These are phyloP conservation scores for Lipomyces yamadae DNA, from an alignment of 805 yeast genomes.

Conservation along the genomic window DNA sequence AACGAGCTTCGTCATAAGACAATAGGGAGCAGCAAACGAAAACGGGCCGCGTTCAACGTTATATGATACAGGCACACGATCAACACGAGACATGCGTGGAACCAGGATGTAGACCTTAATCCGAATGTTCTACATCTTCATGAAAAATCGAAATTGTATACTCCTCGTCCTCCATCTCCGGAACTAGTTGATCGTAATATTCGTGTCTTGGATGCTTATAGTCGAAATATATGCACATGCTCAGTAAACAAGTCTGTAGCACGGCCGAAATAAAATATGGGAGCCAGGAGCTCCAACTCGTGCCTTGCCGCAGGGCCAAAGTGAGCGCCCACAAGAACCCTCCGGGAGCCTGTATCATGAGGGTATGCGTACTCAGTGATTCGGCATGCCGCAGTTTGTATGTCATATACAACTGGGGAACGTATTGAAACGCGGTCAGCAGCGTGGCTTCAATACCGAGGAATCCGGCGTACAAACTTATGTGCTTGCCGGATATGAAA, in stretches of 20 bases:
- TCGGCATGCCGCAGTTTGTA: conserved; percentile 74
- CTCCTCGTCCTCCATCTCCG: conserved; percentile 17
- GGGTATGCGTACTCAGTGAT: conserved; percentile 75
- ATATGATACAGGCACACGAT: background rate
- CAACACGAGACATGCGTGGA: background rate
- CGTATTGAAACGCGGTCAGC: conserved; percentile 70
- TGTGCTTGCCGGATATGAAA: background rate
- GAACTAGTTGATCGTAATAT: background rate
- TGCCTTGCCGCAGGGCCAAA: conserved; percentile 69
- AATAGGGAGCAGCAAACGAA: background rate
- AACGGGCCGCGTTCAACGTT: background rate
- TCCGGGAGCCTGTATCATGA: conserved; percentile 88
- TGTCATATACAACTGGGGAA: conserved; percentile 80
- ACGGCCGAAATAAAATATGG: conserved; percentile 75
- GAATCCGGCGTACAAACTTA: conserved; percentile 50
- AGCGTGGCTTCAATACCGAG: conserved; percentile 70
- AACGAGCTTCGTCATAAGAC: too few relatives aligned
- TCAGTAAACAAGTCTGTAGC: conserved; percentile 64
- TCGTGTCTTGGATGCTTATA: background rate
- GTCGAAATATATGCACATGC: conserved; percentile 63
- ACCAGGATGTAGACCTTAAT: background rate
- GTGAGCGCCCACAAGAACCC: conserved; percentile 81
- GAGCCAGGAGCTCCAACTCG: conserved; percentile 86
- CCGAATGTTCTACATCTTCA: conserved; percentile 15
- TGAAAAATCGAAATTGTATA: conserved; percentile 17